phyloP scores from a whole-genome alignment of 768 basidiomycete genomes.

The Chalciporus pseudorubinellus region DNA sequence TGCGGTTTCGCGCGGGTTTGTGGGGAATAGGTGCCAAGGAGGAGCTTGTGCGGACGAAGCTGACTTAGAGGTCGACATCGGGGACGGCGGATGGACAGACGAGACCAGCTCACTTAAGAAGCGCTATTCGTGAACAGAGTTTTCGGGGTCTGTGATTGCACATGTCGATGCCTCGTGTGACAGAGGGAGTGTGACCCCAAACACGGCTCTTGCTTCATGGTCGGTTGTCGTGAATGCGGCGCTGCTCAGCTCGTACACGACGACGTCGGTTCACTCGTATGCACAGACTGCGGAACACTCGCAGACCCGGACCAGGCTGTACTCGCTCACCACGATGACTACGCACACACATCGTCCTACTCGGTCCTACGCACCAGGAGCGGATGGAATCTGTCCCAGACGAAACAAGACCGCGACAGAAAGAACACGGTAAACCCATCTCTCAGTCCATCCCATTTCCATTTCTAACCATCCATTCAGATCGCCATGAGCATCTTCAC shows the following conservation, averaged over 20 bases:
- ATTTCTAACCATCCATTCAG: constrained; percentile 36
- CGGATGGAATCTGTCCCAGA: constrained; percentile 62
- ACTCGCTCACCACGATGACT: constrained; percentile 48
- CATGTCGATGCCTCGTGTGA: constrained; percentile 2
- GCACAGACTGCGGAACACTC: constrained; percentile 71
- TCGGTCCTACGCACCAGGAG: constrained; percentile 48
- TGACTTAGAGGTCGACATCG: not conserved
- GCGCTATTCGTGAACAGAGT: constrained; percentile 17
- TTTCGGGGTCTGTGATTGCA: constrained; percentile 22
- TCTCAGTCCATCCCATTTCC: constrained; percentile 7
- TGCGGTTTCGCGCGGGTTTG: not conserved
- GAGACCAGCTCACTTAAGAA: not conserved
- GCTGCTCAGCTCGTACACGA: constrained; percentile 53
- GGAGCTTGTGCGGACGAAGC: constrained; percentile 8
- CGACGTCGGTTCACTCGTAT: constrained; percentile 58
- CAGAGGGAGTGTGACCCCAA: constrained; percentile 2
- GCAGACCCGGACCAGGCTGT: constrained; percentile 59
- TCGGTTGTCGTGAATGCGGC: constrained; percentile 53
- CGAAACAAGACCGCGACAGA: constrained; percentile 60
- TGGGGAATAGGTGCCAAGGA: constrained; percentile 5
- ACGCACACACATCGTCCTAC: constrained; percentile 34
- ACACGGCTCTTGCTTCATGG: constrained; percentile 11
- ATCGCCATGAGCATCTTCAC: constrained; percentile 64
- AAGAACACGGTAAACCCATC: constrained; percentile 54
- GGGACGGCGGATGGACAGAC: not conserved